These are phyloP conservation scores for Epicoccum nigrum DNA, from an alignment of 2,329 filamentous ascomycete genomes.

Conservation along the genomic window DNA sequence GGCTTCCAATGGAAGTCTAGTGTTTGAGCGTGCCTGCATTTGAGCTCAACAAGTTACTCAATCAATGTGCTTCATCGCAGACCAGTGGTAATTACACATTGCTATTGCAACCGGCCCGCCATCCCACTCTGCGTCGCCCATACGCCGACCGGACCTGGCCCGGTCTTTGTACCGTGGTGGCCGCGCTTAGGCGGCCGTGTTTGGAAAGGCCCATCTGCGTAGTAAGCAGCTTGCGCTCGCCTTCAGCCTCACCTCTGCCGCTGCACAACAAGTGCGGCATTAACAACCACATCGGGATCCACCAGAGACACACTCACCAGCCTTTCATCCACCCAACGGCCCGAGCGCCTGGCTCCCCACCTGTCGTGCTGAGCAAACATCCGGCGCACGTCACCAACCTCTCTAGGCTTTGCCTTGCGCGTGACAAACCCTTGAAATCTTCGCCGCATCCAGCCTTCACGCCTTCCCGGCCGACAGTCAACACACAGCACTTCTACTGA, in stretches of 20 bases:
- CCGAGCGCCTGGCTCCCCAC: slow-evolving; percentile 15
- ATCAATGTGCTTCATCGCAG: slow-evolving; percentile 10
- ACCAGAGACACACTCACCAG: slow-evolving; percentile 14
- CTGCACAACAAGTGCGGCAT: slow-evolving; percentile 17
- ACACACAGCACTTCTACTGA: slow-evolving; percentile 5
- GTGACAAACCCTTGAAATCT: slow-evolving; percentile 8
- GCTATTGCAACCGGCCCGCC: slow-evolving; percentile 16
- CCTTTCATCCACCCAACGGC: slow-evolving; percentile 15
- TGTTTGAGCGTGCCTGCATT: slow-evolving; percentile 1
- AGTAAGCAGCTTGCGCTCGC: slow-evolving; percentile 11
- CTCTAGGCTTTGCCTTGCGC: slow-evolving; percentile 11
- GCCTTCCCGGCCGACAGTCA: slow-evolving; percentile 18
- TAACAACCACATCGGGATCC: slow-evolving; percentile 15
- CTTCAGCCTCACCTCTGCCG: slow-evolving; percentile 11
- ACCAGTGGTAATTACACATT: slow-evolving; percentile 20
- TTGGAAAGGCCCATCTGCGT: slow-evolving; percentile 13
- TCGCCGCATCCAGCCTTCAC: slow-evolving; percentile 12
- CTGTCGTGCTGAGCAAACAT: slow-evolving; percentile 14
- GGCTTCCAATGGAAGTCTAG: neutral
- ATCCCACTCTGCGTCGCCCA: slow-evolving; percentile 21
- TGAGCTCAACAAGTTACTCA: slow-evolving; percentile 16
- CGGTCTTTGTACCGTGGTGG: slow-evolving; percentile 14
- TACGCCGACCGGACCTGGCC: slow-evolving; percentile 15
- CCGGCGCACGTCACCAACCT: slow-evolving; percentile 12
- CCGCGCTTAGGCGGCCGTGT: slow-evolving; percentile 7